Conservation (phyloP, 2,329 filamentous ascomycete species). For the Sporothrix mexicana region DNA sequence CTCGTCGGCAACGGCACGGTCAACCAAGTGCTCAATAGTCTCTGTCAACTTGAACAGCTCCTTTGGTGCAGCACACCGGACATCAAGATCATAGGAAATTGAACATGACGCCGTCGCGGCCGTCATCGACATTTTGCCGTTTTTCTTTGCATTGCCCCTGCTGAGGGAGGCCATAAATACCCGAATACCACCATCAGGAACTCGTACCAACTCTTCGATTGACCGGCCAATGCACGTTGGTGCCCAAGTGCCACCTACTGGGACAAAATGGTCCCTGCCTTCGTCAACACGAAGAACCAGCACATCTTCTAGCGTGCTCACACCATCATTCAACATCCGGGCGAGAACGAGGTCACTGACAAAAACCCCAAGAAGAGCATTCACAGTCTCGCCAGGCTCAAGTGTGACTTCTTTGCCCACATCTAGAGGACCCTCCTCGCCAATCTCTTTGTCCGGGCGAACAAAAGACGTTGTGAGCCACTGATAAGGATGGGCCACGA, state of each 20-base stretch:
- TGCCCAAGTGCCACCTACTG: slow-evolving; percentile 77
- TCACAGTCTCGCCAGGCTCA: slow-evolving; percentile 82
- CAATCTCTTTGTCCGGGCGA: slow-evolving; percentile 48
- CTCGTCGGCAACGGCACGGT: slow-evolving; percentile 64
- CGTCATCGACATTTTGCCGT: slow-evolving; percentile 32
- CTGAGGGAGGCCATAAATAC: slow-evolving; percentile 49
- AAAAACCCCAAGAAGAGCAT: slow-evolving; percentile 69
- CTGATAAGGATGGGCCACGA: slow-evolving; percentile 48
- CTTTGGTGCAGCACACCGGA: slow-evolving; percentile 80
- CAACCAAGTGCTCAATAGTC: slow-evolving; percentile 66
- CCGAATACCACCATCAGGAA: slow-evolving; percentile 81
- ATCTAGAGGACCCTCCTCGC: slow-evolving; percentile 49
- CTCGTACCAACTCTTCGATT: slow-evolving; percentile 83
- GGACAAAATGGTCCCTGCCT: slow-evolving; percentile 91
- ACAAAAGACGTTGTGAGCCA: slow-evolving; percentile 78
- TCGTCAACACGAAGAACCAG: slow-evolving; percentile 82
- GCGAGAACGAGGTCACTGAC: slow-evolving; percentile 69
- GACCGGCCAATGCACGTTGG: slow-evolving; percentile 83
- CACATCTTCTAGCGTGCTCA: slow-evolving; percentile 76
- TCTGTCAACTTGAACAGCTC: slow-evolving; percentile 91
- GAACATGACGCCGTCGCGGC: slow-evolving; percentile 44
- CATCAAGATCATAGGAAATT: slow-evolving; percentile 62
- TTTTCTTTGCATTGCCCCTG: slow-evolving; percentile 42
- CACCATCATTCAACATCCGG: slow-evolving; percentile 72
- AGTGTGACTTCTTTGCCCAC: slow-evolving; percentile 66